These are phyloP conservation scores for Quillaja saponaria DNA, from an alignment of 306 rosid species.

Conservation along the genomic window DNA sequence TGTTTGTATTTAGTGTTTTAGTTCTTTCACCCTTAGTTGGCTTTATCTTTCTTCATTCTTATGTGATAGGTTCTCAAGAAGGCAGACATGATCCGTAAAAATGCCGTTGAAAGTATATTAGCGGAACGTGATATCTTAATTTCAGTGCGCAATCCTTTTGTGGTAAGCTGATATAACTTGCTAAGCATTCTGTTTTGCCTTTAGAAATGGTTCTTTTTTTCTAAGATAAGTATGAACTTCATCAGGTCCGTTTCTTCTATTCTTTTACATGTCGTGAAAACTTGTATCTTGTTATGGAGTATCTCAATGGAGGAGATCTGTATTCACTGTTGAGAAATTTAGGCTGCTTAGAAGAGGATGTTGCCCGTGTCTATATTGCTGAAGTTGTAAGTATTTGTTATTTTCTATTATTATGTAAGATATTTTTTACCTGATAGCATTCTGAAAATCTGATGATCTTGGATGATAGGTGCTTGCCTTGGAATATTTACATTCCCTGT, in stretches of 20 bases:
- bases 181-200: constrained; percentile 25
- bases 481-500: constrained; percentile 90
- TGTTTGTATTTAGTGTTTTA: too few species aligned
- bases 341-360: constrained; percentile 93
- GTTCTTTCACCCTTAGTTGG: too few species aligned
- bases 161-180: constrained; percentile 77
- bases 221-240: constrained; percentile 34
- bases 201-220: constrained; percentile 23
- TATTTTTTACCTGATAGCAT: constrained; percentile 19
- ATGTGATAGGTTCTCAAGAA: constrained; percentile 81
- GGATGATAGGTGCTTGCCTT: constrained; percentile 82
- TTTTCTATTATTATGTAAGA: constrained; percentile 7
- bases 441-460: constrained; percentile 12
- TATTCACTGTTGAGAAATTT: constrained; percentile 94
- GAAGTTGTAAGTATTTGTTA: constrained; percentile 73
- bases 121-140: constrained; percentile 99
- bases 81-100: constrained; percentile 98
- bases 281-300: constrained; percentile 98
- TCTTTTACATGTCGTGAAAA: constrained; percentile 96
- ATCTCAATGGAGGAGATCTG: constrained; percentile 95
- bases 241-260: constrained; percentile 98
- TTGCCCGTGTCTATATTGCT: constrained; percentile 94
- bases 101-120: constrained; percentile 98
- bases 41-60: too few species aligned
- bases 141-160: constrained; percentile 98